Conservation (phyloP, 441 rosid species). For the Arabidopsis lyrata region DNA sequence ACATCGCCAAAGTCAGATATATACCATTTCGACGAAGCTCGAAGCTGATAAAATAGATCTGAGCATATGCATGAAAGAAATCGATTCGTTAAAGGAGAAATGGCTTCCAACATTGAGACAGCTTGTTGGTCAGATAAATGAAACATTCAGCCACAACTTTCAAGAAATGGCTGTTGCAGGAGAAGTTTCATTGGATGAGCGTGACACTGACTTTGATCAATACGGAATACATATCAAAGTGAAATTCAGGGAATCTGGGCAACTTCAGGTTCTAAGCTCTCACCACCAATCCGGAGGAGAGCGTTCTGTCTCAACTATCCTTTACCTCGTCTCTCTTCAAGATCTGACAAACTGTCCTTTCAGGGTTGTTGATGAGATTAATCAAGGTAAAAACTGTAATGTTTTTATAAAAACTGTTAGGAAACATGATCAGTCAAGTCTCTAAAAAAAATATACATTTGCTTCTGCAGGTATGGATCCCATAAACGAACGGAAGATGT, state of each 20-base stretch:
- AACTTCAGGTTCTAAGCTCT: slow-evolving; percentile 92
- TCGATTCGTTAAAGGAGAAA: slow-evolving; percentile 71
- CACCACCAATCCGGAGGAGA: slow-evolving; percentile 99
- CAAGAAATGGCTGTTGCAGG: slow-evolving; percentile 99
- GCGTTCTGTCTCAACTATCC: slow-evolving; percentile 93
- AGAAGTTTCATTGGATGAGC: slow-evolving; percentile 94
- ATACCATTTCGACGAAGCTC: slow-evolving; percentile 57
- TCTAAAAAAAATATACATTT: slow-evolving; percentile 12
- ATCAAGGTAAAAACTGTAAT: slow-evolving; percentile 70
- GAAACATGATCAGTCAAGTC: not conserved
- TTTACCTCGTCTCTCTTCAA: slow-evolving; percentile 97
- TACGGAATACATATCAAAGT: slow-evolving; percentile 91
- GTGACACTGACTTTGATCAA: slow-evolving; percentile 79
- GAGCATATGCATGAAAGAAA: slow-evolving; percentile 65
- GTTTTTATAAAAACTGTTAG: not conserved
- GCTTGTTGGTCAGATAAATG: slow-evolving; percentile 84
- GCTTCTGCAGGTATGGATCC: slow-evolving; percentile 90
- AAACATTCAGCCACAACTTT: slow-evolving; percentile 90
- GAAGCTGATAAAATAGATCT: slow-evolving; percentile 75
- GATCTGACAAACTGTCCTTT: slow-evolving; percentile 98
- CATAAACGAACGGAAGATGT: slow-evolving; percentile 96
- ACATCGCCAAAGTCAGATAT: slow-evolving; percentile 75
- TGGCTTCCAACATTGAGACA: slow-evolving; percentile 95
- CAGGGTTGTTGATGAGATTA: slow-evolving; percentile 96
- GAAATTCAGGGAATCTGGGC: slow-evolving; percentile 92